A percentile compares a stretch with the other conserved stretches of the same genome.
Conservation (phyloP, 2,329 filamentous ascomycete genomes). For the Botrytis fragariae region DNA sequence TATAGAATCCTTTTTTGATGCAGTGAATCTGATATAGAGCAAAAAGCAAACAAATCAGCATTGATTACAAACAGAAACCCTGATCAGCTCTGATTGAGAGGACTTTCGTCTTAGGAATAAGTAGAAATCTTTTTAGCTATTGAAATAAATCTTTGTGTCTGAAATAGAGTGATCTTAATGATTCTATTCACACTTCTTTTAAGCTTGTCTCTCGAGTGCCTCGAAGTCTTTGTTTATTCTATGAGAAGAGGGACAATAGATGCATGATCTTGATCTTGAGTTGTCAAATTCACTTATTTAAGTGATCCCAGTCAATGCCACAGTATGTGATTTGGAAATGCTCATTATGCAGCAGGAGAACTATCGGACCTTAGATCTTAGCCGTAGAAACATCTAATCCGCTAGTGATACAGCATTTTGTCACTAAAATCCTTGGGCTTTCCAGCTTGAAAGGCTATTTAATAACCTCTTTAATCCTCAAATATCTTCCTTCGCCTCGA, state of each 20-base stretch:
- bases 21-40: accelerated
- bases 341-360: neutral
- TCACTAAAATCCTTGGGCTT: accelerated
- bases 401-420: neutral
- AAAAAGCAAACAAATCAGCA: neutral
- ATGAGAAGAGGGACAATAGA: accelerated
- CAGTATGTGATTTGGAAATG: accelerated
- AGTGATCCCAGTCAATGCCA: neutral
- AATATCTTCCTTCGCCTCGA: too few species aligned
- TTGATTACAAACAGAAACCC: accelerated
- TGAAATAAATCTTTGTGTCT: neutral
- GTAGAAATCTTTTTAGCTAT: neutral
- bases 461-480: neutral
- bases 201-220: neutral
- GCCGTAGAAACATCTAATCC: neutral
- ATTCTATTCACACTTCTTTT: neutral
- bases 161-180: neutral
- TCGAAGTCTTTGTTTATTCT: neutral
- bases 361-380: neutral
- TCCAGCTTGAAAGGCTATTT: neutral
- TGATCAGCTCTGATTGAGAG: neutral
- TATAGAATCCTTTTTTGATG: neutral
- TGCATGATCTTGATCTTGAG: neutral
- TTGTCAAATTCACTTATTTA: neutral
- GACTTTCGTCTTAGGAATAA: neutral